Conservation (phyloP, 169 alveolate genomes). For the Cryptosporidium felis region DNA sequence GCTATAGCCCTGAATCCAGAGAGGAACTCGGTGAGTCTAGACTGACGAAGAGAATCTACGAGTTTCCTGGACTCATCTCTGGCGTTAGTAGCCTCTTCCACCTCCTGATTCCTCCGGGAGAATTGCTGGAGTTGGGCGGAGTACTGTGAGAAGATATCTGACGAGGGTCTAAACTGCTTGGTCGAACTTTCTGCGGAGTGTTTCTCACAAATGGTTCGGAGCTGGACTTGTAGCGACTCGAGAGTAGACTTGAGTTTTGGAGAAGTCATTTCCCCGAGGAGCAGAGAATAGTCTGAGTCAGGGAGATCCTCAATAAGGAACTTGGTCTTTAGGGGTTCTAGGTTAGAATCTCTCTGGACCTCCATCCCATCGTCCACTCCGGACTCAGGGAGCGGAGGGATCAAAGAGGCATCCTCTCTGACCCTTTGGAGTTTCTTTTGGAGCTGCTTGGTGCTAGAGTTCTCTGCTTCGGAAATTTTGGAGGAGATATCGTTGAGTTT, state of each 20-base stretch:
- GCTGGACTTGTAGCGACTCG: constrained; percentile 23
- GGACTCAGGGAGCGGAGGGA: constrained; percentile 42
- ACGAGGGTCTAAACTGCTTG: constrained; percentile 29
- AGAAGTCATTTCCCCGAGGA: constrained; percentile 1
- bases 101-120: constrained; percentile 28
- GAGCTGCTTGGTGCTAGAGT: not conserved
- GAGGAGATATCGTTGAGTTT: not conserved
- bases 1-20: constrained; percentile 84
- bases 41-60: not conserved
- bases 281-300: not conserved
- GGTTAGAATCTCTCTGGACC: not conserved
- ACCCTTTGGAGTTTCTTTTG: constrained; percentile 64
- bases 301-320: not conserved
- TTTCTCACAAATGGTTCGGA: constrained; percentile 41
- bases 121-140: constrained; percentile 39
- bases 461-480: constrained; percentile 53
- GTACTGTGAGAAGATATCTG: constrained; percentile 50
- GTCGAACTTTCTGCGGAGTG: not conserved
- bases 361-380: not conserved
- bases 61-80: constrained; percentile 61
- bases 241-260: constrained; percentile 15
- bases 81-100: constrained; percentile 60
- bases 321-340: constrained; percentile 11
- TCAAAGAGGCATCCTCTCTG: constrained; percentile 18
- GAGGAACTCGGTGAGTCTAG: constrained; percentile 78